Evolutionary conservation across 176 grass and related monocot genomes (phyloP).

Genomic region (Oryza glaberrima): DNA sequence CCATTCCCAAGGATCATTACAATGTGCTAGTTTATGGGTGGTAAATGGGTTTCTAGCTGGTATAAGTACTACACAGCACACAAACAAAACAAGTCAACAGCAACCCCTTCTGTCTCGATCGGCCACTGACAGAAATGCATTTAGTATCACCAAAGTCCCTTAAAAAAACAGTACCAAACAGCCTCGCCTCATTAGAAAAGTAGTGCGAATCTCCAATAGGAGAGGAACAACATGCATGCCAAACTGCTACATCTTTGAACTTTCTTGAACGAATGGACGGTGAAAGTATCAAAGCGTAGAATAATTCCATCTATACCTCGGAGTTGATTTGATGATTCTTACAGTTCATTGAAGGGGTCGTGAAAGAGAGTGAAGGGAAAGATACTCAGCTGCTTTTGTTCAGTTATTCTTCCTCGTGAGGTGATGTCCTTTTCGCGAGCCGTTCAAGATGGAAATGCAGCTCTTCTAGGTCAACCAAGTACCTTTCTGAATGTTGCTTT

Average conservation of each 20-base stretch:
- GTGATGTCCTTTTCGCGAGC: neutral
- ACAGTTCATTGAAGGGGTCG: neutral
- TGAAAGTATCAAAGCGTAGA: neutral
- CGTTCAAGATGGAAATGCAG: neutral
- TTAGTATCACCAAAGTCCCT: neutral
- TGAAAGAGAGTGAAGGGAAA: neutral
- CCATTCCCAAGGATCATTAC: neutral
- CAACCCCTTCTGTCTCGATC: neutral
- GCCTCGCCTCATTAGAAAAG: neutral
- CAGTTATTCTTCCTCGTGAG: neutral
- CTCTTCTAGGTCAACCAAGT: constrained; percentile 25
- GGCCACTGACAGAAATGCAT: neutral
- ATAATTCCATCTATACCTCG: neutral
- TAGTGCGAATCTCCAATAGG: neutral
- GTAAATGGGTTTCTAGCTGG: no score
- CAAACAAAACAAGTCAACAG: neutral
- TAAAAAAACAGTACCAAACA: neutral
- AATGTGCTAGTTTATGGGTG: neutral
- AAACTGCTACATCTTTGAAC: neutral
- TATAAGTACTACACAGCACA: neutral
- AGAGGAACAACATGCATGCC: neutral
- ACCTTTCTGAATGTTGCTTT: constrained; percentile 15
- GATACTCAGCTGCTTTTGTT: neutral
- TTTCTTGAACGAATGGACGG: neutral
- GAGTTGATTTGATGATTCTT: neutral